phyloP scores from a whole-genome alignment of 192 early-diverging fungal genomes.

The Chytriomyces confervae region DNA sequence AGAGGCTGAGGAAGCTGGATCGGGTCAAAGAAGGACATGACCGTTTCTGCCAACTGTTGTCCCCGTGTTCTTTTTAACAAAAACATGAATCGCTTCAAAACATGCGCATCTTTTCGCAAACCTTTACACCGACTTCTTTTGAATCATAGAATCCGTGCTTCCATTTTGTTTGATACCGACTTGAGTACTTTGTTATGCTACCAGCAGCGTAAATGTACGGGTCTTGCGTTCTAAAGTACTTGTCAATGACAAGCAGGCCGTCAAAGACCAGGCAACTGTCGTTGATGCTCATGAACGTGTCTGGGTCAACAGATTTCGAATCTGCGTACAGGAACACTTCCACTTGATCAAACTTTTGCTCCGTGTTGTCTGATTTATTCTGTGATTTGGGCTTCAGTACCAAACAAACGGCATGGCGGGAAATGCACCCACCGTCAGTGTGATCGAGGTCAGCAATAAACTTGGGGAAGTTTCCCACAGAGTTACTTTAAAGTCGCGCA shows the following conservation, averaged over 20 bases:
- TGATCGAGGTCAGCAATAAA: not conserved
- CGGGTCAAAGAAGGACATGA: slow-evolving; percentile 55
- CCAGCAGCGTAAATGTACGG: slow-evolving; percentile 60
- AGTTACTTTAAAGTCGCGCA: slow-evolving; percentile 40
- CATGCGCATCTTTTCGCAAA: not conserved
- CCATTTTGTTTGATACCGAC: slow-evolving; percentile 58
- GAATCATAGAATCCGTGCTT: slow-evolving; percentile 50
- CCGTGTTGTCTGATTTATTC: slow-evolving; percentile 19
- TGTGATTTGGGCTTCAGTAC: not conserved
- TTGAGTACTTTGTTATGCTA: slow-evolving; percentile 58
- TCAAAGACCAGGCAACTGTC: slow-evolving; percentile 63
- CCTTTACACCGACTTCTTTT: slow-evolving; percentile 53
- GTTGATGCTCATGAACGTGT: slow-evolving; percentile 56
- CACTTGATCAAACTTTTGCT: slow-evolving; percentile 6
- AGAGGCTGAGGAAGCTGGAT: slow-evolving; percentile 18
- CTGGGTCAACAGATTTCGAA: slow-evolving; percentile 46
- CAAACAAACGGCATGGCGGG: too few species aligned
- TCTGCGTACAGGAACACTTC: slow-evolving; percentile 57
- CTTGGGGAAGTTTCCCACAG: slow-evolving; percentile 37
- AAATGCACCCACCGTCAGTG: not conserved
- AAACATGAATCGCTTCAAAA: not conserved
- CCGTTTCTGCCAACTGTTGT: slow-evolving; percentile 44
- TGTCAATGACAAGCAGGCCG: slow-evolving; percentile 58
- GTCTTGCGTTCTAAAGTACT: slow-evolving; percentile 60
- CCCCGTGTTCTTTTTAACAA: not conserved